Base-by-base conservation (phyloP, 352 stramenopile genomes). In the Globisporangium solare region DNA sequence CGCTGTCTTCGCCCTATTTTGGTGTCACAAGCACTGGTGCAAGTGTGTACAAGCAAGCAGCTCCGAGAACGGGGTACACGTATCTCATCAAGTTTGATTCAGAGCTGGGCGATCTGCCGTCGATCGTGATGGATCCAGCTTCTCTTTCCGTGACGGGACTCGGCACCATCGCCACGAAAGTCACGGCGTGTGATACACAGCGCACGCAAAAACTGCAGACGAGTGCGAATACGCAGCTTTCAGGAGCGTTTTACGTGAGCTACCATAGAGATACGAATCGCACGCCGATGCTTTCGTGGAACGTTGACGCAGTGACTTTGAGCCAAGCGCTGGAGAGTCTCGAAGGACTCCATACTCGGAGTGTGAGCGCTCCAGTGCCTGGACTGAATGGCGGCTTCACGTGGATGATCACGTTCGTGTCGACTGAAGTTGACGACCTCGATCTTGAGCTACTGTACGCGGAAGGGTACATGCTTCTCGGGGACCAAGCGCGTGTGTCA, bases 321-420 rank as follows among this genome's bases (percentile, higher is more conserved):
- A 60, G 67, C 12, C 47, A 57, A 0, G 89, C 86, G 6, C 60
- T 97, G 7, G 73, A 91, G 54, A 64, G 76, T 5, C 66, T 98
- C 12, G 62, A 70, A 12, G 79, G 63, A 1, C 83, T 98, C 41
- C 81, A 95, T 66, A 71, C 79, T 0, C 84, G 89, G 13, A 70
- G 61, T 12, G 86, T 98, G 6, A 63, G 55, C 8, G 27, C 54
- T 13, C 67, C 66, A 4, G 53, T 63, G 0, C 8, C 41, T 10
- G 78, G 72, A 2, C 14, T 54, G 11, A 91, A 81, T 58, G 83
- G 73, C 40, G 84, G 65, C 31, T 81, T 79, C 39, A 85, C 83
- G 4, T 97, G 88, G 86, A 70, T 79, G 43, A 76, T 98, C n/a
- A 90, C 80, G n/a, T 70, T 98, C 11, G 68, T 88, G 6, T 92